Base-by-base conservation (phyloP, 1,284 basidiomycete genomes). In the Ganoderma resinaceum region DNA sequence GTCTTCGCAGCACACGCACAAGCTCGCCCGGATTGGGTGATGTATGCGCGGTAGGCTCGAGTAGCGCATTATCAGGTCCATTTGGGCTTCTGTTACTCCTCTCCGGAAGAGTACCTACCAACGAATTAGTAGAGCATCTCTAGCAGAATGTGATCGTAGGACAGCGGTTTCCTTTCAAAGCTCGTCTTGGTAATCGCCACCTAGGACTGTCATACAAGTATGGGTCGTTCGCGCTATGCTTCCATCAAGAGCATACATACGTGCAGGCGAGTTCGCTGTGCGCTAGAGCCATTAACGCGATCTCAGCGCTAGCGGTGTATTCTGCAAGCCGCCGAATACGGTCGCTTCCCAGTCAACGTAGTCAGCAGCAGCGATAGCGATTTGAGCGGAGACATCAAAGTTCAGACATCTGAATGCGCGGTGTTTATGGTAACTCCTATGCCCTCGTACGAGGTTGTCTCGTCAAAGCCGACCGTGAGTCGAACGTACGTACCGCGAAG, bases 181-280 rank as follows among this genome's bases (percentile, higher is more conserved):
- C 85, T 0, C 84, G 90, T 74, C 82, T 85, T 1, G 88, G 89
- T 12, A 90, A 90, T 75, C 86, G 88, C 2, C 89, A 90, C 72
- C 85, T 80, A 18, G 77, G 78, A 78, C 38, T 82, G 80, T 52
- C 77, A 85, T 67, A 86, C 85, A 2, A 81, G 81, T 31, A 60
- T 79, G 16, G 70, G 77, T 9, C 77, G 81, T 4, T 80, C 18
- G 73, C 59, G 69, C 80, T 20, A 73, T 59, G 69, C 77, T 7
- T 80, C 79, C 37, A 73, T 75, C 5, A 81, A 85, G 20, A 80
- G 79, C 61, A 74, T 82, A 23, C 80, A 75, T 65, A 74, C 74
- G 9, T 2, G 20, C n/a, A 46, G 68, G 72, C 55, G 70, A 65
- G 60, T 62, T 63, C 64, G 66, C 66, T 1, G 31, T 20, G 31